Base-by-base conservation (phyloP, 331 rosid genomes). In the Telfairia occidentalis region DNA sequence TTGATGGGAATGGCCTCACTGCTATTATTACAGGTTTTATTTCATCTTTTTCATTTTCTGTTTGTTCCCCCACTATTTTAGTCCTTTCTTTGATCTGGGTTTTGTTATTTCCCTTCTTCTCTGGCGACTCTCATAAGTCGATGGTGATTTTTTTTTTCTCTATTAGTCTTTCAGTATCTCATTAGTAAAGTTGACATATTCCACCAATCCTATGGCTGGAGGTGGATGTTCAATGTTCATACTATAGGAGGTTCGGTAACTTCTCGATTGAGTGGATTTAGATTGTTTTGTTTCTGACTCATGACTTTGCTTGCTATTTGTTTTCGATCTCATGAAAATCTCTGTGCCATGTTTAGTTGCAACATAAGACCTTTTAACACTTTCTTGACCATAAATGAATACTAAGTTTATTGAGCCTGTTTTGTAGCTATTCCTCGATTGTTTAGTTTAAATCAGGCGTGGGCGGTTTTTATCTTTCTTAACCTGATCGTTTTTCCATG, bases 1-100 rank as follows among this genome's bases (percentile, higher is more conserved):
- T 78, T 43, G 77, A 78, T 57, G 81, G 72, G 35, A 78, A 40
- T 78, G 77, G 77, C 54, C 81, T 78, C 30, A 78, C 73, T 45
- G 81, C 81, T 30, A 71, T 78, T 21, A 72, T 78, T 71, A 71
- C 81, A 78, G 81, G 81, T 70, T 70, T 65, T 12, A 0, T 63
- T 35, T 15, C 28, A 63, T 34, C 28, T 1, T n/a, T 3, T 34
- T 35, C 26, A 15, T 37, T 12, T 50, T 15, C 50, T 59, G 37
- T 32, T 50, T 3, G 12, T 59, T 59, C 4, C 71, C 71, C 13
- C 13, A 18, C n/a, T 10, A 4, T 64, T 19, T 5, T 35, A n/a
- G 19, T 64, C 53, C 9, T 24, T 66, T 42, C 53, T 66, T 40
- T 42, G 30, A 67, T 67, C 34, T 23, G 37, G 73, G 73, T 24